phyloP scores from a whole-genome alignment of 2,329 filamentous ascomycete species.

The Shiraia sp. region DNA sequence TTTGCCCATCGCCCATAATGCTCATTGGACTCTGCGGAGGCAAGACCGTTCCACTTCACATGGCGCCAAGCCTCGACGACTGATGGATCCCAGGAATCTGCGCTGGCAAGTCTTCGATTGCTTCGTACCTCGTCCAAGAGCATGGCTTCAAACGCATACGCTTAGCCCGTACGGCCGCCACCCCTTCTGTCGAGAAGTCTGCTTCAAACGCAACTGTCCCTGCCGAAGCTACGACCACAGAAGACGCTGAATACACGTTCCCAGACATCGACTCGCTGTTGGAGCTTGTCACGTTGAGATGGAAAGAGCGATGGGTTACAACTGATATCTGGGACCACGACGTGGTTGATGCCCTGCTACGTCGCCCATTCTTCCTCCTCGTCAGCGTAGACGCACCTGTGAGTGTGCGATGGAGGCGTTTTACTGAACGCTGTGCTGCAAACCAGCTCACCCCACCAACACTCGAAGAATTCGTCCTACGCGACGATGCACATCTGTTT shows the following conservation, averaged over 20 bases:
- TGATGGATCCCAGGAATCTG: slow-evolving; percentile 70
- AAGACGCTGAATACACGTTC: slow-evolving; percentile 44
- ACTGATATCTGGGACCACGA: slow-evolving; percentile 77
- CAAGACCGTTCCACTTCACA: slow-evolving; percentile 13
- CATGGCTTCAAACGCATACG: slow-evolving; percentile 79
- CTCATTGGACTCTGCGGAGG: slow-evolving; percentile 71
- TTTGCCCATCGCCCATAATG: slow-evolving; percentile 52
- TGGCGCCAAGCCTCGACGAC: slow-evolving; percentile 1
- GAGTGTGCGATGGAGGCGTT: slow-evolving; percentile 79
- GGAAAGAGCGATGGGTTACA: slow-evolving; percentile 83
- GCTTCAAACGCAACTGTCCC: slow-evolving; percentile 45
- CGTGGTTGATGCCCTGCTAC: slow-evolving; percentile 73
- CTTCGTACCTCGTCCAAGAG: slow-evolving; percentile 81
- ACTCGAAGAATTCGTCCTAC: slow-evolving; percentile 63
- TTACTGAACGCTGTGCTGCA: slow-evolving; percentile 61
- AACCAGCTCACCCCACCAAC: slow-evolving; percentile 56
- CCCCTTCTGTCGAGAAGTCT: slow-evolving; percentile 49
- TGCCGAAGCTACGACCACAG: slow-evolving; percentile 9
- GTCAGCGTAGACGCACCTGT: slow-evolving; percentile 91
- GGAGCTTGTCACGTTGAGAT: slow-evolving; percentile 82
- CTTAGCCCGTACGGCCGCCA: slow-evolving; percentile 52
- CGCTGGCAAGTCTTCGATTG: slow-evolving; percentile 88
- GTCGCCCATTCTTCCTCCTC: slow-evolving; percentile 89
- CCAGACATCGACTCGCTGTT: slow-evolving; percentile 67
- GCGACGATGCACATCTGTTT: slow-evolving; percentile 77